phyloP scores from a whole-genome alignment of 2,329 filamentous ascomycete species.

The Whalleya microplaca region DNA sequence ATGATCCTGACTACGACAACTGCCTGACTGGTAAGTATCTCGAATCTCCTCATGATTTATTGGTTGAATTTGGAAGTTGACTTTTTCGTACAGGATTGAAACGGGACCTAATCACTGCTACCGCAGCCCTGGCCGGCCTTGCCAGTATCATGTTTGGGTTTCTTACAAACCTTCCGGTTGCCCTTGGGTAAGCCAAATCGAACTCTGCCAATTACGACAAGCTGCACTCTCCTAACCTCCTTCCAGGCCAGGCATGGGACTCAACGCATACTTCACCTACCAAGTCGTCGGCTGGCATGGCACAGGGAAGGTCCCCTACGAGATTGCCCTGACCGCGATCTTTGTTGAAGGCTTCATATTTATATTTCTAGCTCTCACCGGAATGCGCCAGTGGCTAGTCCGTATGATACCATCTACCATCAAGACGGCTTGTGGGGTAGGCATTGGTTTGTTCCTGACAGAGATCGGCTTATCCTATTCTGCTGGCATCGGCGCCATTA shows the following conservation, averaged over 20 bases:
- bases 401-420: conserved; percentile 66
- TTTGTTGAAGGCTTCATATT: conserved; percentile 69
- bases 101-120: conserved; percentile 80
- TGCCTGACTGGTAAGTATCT: conserved; percentile 51
- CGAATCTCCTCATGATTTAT: not conserved
- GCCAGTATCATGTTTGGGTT: conserved; percentile 78
- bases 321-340: conserved; percentile 64
- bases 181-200: conserved; percentile 64
- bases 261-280: conserved; percentile 71
- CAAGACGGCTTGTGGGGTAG: conserved; percentile 68
- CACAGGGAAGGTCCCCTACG: conserved; percentile 59
- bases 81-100: conserved; percentile 56
- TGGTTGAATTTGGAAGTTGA: conserved; percentile 9
- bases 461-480: conserved; percentile 74
- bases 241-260: conserved; percentile 65
- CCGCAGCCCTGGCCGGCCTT: conserved; percentile 77
- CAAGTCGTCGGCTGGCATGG: conserved; percentile 67
- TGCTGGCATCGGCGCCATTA: conserved; percentile 81
- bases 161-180: conserved; percentile 79
- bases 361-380: conserved; percentile 65
- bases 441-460: conserved; percentile 67
- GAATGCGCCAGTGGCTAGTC: conserved; percentile 74
- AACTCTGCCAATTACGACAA: not conserved
- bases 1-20: conserved; percentile 46
- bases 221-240: not conserved